Percentiles rank a stretch among this genome's conserved stretches.
Evolutionary conservation across 805 yeast genomes (phyloP).

Genomic region (Isabelozyma heimii): DNA sequence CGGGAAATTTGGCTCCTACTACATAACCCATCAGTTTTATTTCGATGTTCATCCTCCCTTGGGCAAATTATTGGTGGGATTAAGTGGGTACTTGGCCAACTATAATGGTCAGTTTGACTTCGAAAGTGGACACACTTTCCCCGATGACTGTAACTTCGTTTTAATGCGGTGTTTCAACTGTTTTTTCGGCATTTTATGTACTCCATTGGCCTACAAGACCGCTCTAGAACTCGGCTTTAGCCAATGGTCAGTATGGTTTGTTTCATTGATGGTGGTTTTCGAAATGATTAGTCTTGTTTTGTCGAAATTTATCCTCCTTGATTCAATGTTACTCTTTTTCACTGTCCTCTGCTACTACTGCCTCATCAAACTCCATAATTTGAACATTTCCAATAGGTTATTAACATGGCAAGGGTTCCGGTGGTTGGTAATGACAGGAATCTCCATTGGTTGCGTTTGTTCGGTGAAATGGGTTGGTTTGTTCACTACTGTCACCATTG

Average conservation of each 20-base stretch:
- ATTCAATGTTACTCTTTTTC: constrained; percentile 87
- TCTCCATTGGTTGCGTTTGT: constrained; percentile 78
- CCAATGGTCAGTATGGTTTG: constrained; percentile 69
- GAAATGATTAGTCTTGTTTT: constrained; percentile 83
- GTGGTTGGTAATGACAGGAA: constrained; percentile 63
- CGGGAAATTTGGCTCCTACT: constrained; percentile 94
- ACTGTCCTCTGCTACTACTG: constrained; percentile 51
- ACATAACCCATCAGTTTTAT: constrained; percentile 82
- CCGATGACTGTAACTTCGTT: constrained; percentile 73
- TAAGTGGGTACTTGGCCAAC: constrained; percentile 82
- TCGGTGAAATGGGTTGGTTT: constrained; percentile 86
- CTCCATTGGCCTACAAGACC: constrained; percentile 84
- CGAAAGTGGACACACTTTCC: constrained; percentile 77
- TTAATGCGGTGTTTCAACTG: constrained; percentile 90
- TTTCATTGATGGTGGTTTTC: constrained; percentile 74
- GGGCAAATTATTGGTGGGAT: constrained; percentile 89
- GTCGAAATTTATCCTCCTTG: constrained; percentile 86
- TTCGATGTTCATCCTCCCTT: constrained; percentile 98
- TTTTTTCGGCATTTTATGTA: constrained; percentile 74
- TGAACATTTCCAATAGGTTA: constrained; percentile 36
- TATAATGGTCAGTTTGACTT: constrained; percentile 88
- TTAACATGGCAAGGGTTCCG: constrained; percentile 40
- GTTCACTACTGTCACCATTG: constrained; percentile 60
- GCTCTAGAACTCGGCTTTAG: constrained; percentile 73
- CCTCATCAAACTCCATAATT: constrained; percentile 45